Percentiles rank a stretch among this genome's conserved stretches.
Evolutionary conservation across 2,329 filamentous ascomycete species (phyloP).

Genomic region (Epichloe scottii): DNA sequence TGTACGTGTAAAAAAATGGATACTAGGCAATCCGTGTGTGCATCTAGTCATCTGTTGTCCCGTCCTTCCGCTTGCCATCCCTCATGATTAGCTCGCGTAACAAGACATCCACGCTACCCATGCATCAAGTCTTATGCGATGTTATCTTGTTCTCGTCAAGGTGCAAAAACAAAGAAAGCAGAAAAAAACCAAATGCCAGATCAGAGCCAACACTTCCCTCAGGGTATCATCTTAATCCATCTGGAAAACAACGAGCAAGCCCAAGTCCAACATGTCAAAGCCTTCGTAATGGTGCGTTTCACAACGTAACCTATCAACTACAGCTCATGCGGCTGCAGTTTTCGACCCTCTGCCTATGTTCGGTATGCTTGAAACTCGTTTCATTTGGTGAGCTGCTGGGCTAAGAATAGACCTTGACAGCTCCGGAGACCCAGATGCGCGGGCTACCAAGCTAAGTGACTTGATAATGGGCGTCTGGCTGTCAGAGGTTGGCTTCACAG

Average conservation of each 20-base stretch:
- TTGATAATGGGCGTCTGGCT: constrained; percentile 12
- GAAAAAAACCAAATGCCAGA: constrained; percentile 1
- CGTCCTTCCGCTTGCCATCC: background rate
- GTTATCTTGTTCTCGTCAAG: background rate
- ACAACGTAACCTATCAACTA: constrained; percentile 1
- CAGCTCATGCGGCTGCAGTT: constrained; percentile 20
- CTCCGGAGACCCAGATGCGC: constrained; percentile 31
- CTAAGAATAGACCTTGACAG: constrained; percentile 26
- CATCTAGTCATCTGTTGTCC: background rate
- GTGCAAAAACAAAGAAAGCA: background rate
- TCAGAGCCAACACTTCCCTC: constrained; percentile 14
- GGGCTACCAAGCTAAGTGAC: constrained; percentile 16
- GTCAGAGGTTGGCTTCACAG: constrained; percentile 15
- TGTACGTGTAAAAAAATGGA: constrained; percentile 1
- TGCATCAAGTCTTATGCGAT: constrained; percentile 1
- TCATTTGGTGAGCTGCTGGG: constrained; percentile 19
- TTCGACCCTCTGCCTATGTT: constrained; percentile 22
- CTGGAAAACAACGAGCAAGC: background rate
- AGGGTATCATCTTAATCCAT: constrained; percentile 27
- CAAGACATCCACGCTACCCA: constrained; percentile 1
- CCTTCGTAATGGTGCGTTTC: background rate
- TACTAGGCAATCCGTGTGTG: background rate
- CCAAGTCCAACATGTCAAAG: background rate
- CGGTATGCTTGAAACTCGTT: constrained; percentile 20
- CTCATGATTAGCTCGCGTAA: background rate